Base-by-base conservation (phyloP, 1,284 basidiomycete genomes). In the Sanghuangporus sanghuang region DNA sequence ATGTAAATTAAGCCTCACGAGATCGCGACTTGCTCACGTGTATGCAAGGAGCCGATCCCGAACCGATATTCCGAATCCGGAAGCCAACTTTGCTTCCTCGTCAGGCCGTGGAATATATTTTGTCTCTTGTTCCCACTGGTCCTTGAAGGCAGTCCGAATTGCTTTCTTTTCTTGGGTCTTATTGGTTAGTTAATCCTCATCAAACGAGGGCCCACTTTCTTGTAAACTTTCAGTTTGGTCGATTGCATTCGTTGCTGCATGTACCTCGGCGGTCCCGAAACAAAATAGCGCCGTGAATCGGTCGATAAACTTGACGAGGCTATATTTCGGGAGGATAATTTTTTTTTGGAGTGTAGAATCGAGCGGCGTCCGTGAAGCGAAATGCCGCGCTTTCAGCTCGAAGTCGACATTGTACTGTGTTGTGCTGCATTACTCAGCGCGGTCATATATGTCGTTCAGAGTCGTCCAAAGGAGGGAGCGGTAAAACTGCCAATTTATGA, bases 351-450 rank as follows among this genome's bases (percentile, higher is more conserved):
- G 44, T 18, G 49, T n/a, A 49, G 40, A 49, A 9, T 6, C 4
- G 11, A 55, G 11, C 9, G 11, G 53, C 53, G 7, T 55, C 35
- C 11, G 23, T 36, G 5, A 49, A 23, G 49, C 3, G 40, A 56
- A 27, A 89, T 90, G 88, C 79, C 80, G 68, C 77, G 74, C n/a
- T 86, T 82, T 73, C 83, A 88, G 71, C 75, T 87, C 14, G 79
- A 79, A 65, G 79, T 85, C 44, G 83, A 83, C 18, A 73, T 79
- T 27, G 71, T 75, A 16, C 76, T 89, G 38, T 78, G 75, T n/a
- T 73, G 73, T 61, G 75, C 74, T 57, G 79, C 78, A 5, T 65
- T 77, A 39, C 73, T 73, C 62, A 90, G 88, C 70, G 66, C 78
- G 12, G 63, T 75, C 5, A 64, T 78, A n/a, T 76, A 81, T 62